Conservation (phyloP, 2,329 filamentous ascomycete species). For the Cadophora sp. region DNA sequence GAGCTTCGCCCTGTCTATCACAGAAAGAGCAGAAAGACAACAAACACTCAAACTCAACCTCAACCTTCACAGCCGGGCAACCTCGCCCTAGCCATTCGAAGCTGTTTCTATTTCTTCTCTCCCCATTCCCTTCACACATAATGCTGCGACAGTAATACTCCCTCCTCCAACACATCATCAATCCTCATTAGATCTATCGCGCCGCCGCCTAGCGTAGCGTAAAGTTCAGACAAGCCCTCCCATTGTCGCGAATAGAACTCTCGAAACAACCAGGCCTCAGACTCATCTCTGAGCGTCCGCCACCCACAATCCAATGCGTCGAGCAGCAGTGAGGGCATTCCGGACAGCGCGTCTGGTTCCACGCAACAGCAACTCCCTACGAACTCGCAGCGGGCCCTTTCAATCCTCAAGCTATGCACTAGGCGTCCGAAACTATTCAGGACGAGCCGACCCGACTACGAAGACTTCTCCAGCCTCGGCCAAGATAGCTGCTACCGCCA, state of each 20-base stretch:
- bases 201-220: background rate
- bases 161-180: background rate
- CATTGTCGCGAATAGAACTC: constrained; percentile 18
- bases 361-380: constrained; percentile 64
- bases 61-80: background rate
- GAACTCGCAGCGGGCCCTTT: constrained; percentile 51
- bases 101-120: background rate
- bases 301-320: constrained; percentile 67
- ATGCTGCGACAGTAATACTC: constrained; percentile 11
- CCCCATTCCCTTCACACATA: background rate
- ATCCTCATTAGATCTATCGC: background rate
- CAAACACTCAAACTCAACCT: too few species aligned
- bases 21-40: background rate
- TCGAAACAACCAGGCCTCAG: constrained; percentile 26
- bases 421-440: constrained; percentile 53
- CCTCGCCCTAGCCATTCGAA: background rate
- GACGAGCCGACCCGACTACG: constrained; percentile 43
- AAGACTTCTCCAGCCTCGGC: constrained; percentile 17
- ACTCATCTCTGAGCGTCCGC: constrained; percentile 24
- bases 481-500: constrained; percentile 20
- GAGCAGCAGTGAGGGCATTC: constrained; percentile 70
- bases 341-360: constrained; percentile 71
- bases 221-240: background rate
- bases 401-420: constrained; percentile 50
- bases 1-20: background rate